Percentiles rank a stretch among this genome's conserved stretches.
Conservation (phyloP, 768 basidiomycete species). For the Trametes cinnabarina region DNA sequence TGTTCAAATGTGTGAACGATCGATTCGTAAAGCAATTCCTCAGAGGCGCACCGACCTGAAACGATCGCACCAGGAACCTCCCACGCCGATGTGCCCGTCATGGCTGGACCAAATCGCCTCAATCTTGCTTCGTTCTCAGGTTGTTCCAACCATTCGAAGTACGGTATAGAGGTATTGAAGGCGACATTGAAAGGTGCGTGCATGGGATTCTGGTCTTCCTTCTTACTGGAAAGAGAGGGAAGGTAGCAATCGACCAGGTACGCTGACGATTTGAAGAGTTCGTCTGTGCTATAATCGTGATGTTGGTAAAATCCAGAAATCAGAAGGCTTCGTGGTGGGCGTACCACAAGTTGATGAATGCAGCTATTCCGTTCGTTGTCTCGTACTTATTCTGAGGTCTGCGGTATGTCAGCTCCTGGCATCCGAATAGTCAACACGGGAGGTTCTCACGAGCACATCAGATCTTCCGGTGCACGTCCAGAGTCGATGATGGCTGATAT, state of each 20-base stretch:
- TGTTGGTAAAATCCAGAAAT: neutral
- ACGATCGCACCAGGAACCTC: slow-evolving; percentile 42
- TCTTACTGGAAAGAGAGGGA: slow-evolving; percentile 3
- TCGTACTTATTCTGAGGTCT: slow-evolving; percentile 68
- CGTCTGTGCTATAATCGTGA: slow-evolving; percentile 55
- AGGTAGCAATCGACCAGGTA: slow-evolving; percentile 63
- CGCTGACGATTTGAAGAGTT: slow-evolving; percentile 72
- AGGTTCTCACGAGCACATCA: slow-evolving; percentile 49
- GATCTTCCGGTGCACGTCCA: slow-evolving; percentile 51
- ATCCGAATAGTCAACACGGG: too few relatives aligned
- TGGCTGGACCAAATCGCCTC: slow-evolving; percentile 71
- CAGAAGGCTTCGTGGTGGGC: slow-evolving; percentile 22
- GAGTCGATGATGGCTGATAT: slow-evolving; percentile 68
- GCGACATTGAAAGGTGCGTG: slow-evolving; percentile 72
- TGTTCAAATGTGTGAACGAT: slow-evolving; percentile 23
- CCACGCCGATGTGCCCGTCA: slow-evolving; percentile 73
- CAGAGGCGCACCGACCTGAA: slow-evolving; percentile 17
- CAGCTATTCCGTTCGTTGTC: slow-evolving; percentile 62
- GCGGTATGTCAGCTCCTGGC: too few relatives aligned
- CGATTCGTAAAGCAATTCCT: neutral
- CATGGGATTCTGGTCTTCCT: slow-evolving; percentile 34
- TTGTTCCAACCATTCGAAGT: slow-evolving; percentile 76
- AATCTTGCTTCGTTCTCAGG: slow-evolving; percentile 45
- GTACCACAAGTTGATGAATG: slow-evolving; percentile 68
- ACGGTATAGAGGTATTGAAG: slow-evolving; percentile 49